Conservation (phyloP, 306 rosid species). For the Acmispon strigosus region DNA sequence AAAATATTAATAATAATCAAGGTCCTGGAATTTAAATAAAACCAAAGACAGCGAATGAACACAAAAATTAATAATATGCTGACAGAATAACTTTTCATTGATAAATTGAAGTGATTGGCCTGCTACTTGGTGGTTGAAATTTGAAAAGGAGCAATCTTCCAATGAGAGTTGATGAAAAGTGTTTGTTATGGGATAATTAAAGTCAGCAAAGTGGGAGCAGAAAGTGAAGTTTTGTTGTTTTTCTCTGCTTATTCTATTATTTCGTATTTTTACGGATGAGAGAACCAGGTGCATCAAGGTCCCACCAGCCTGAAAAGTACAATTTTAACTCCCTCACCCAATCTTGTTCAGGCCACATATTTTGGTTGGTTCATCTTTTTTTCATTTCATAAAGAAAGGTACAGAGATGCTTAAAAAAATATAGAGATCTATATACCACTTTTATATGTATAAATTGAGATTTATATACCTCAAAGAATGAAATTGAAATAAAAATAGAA, state of each 20-base stretch:
- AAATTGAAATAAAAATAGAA: no score
- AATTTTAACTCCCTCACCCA: neutral
- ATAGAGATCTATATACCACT: no score
- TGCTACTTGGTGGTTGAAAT: constrained; percentile 23
- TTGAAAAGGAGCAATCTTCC: constrained; percentile 9
- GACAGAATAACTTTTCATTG: neutral
- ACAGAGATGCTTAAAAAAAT: no score
- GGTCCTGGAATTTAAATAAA: no score
- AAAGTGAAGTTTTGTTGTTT: constrained; percentile 31
- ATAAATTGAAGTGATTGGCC: constrained; percentile 17
- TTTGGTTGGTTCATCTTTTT: constrained; percentile 10
- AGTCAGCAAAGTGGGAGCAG: constrained; percentile 19
- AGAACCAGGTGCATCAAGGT: neutral
- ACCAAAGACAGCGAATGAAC: neutral
- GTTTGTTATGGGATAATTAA: neutral
- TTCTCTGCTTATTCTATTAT: constrained; percentile 7
- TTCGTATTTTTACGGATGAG: neutral
- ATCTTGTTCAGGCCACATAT: constrained; percentile 18
- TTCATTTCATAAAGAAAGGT: neutral
- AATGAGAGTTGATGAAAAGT: neutral
- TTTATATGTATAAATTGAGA: no score
- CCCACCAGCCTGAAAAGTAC: neutral
- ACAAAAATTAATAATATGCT: neutral
- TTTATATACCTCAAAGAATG: no score
- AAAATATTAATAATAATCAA: no score